Evolutionary conservation across 1,284 basidiomycete species (phyloP).

Genomic region (Pseudozyma thailandica): DNA sequence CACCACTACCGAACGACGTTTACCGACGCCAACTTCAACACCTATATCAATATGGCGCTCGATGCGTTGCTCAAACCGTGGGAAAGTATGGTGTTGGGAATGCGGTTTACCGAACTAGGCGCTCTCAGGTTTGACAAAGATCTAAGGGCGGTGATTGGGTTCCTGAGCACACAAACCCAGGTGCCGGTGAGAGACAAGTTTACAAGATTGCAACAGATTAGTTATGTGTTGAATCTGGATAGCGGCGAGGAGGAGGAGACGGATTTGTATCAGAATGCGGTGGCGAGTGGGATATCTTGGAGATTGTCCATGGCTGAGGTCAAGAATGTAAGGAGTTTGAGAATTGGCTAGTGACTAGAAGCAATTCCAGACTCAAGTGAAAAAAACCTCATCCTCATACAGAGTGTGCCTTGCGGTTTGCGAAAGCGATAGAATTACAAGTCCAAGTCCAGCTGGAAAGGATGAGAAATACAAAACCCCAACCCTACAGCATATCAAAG

Average conservation of each 20-base stretch:
- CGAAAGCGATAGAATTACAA: too few species aligned
- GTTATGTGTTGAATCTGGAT: conserved; percentile 89
- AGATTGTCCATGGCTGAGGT: conserved; percentile 58
- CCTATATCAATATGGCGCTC: conserved; percentile 83
- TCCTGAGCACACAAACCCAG: conserved; percentile 83
- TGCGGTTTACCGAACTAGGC: conserved; percentile 95
- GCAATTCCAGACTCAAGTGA: too few species aligned
- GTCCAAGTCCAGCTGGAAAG: too few species aligned
- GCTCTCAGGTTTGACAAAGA: conserved; percentile 96
- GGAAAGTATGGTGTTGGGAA: conserved; percentile 84
- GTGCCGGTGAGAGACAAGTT: conserved; percentile 90
- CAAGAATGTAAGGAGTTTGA: conserved; percentile 34
- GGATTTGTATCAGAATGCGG: conserved; percentile 56
- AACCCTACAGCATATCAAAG: too few species aligned
- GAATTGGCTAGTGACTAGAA: conserved; percentile 6
- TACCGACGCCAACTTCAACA: conserved; percentile 85
- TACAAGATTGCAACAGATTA: conserved; percentile 88
- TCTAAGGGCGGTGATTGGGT: conserved; percentile 82
- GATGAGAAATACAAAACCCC: too few species aligned
- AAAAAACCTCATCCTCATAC: too few species aligned
- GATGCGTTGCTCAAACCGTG: conserved; percentile 89
- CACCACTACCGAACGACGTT: conserved; percentile 76
- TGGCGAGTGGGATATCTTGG: conserved; percentile 56
- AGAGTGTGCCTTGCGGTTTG: too few species aligned
- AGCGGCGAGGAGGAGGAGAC: conserved; percentile 81